These are phyloP conservation scores for Mycena indigotica DNA, from an alignment of 768 basidiomycete genomes.

Conservation along the genomic window DNA sequence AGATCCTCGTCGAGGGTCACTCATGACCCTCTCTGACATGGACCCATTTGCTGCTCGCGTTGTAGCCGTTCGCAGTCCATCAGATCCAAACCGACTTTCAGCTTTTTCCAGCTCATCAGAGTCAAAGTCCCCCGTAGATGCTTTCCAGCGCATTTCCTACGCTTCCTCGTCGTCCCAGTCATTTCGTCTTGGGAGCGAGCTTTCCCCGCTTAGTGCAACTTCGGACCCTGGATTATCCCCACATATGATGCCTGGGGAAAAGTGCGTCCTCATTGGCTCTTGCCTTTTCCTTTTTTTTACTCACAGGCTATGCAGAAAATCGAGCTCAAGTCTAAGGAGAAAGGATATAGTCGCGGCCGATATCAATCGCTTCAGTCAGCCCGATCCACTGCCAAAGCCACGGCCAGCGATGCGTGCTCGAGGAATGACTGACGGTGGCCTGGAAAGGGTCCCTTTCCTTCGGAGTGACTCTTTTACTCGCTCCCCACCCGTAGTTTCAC, in stretches of 20 bases:
- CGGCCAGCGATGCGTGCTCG: slow-evolving; percentile 50
- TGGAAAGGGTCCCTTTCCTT: slow-evolving; percentile 37
- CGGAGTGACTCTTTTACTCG: slow-evolving; percentile 18
- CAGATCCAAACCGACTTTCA: slow-evolving; percentile 53
- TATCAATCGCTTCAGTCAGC: slow-evolving; percentile 37
- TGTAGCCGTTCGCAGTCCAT: slow-evolving; percentile 43
- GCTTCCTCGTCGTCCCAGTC: slow-evolving; percentile 62
- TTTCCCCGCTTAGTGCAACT: slow-evolving; percentile 25
- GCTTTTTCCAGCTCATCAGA: slow-evolving; percentile 59
- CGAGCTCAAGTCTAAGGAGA: slow-evolving; percentile 10
- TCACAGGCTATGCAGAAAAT: slow-evolving; percentile 18
- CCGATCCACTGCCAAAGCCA: slow-evolving; percentile 30
- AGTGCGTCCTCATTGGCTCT: slow-evolving; percentile 19
- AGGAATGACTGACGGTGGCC: slow-evolving; percentile 49
- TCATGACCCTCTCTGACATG: slow-evolving; percentile 62
- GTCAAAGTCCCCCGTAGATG: slow-evolving; percentile 38
- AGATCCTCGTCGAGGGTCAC: slow-evolving; percentile 49
- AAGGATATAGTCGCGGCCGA: slow-evolving; percentile 24
- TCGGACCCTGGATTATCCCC: slow-evolving; percentile 13
- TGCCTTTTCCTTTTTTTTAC: not conserved
- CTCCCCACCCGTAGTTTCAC: slow-evolving; percentile 23
- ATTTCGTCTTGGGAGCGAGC: slow-evolving; percentile 35
- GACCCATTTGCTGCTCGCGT: slow-evolving; percentile 65
- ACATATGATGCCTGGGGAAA: slow-evolving; percentile 14
- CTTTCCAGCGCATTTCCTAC: slow-evolving; percentile 53